These are phyloP conservation scores for Typha latifolia DNA, from an alignment of 176 grass and related monocot species.

Conservation along the genomic window DNA sequence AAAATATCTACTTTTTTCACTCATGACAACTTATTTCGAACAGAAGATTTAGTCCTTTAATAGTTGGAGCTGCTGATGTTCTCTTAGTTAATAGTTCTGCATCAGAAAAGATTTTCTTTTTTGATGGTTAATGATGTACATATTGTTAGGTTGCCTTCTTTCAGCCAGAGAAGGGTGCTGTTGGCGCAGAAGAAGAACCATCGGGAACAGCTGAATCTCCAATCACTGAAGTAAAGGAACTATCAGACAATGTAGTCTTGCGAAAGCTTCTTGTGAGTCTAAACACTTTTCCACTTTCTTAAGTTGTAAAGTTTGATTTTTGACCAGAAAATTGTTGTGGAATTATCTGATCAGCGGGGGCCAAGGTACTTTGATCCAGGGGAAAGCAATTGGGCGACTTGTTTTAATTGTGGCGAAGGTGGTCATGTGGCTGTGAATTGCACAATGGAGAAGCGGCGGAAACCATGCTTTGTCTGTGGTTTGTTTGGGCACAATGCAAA, in stretches of 20 bases:
- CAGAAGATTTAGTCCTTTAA: not conserved
- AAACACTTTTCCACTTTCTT: conserved; percentile 19
- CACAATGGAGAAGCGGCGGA: conserved; percentile 55
- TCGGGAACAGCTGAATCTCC: conserved; percentile 25
- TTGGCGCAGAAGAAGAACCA: conserved; percentile 23
- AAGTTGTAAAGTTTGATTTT: not conserved
- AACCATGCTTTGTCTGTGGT: conserved; percentile 89
- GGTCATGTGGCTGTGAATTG: conserved; percentile 84
- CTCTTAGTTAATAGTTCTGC: conserved; percentile 1
- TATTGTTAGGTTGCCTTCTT: conserved; percentile 14
- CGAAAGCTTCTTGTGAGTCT: conserved; percentile 93
- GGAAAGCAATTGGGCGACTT: conserved; percentile 50
- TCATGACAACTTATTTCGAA: not conserved
- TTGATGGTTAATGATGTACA: not conserved
- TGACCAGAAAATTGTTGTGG: not conserved
- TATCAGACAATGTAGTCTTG: conserved; percentile 48
- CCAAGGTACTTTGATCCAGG: conserved; percentile 83
- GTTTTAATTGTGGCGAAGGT: conserved; percentile 88
- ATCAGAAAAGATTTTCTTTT: not conserved
- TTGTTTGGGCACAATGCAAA: conserved; percentile 74
- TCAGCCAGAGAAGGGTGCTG: conserved; percentile 18
- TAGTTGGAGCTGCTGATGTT: not conserved
- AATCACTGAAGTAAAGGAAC: conserved; percentile 29
- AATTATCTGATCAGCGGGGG: conserved; percentile 42
- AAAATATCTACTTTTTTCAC: not conserved